phyloP scores from a whole-genome alignment of 2,329 filamentous ascomycete species.

The Diaporthe sp. region DNA sequence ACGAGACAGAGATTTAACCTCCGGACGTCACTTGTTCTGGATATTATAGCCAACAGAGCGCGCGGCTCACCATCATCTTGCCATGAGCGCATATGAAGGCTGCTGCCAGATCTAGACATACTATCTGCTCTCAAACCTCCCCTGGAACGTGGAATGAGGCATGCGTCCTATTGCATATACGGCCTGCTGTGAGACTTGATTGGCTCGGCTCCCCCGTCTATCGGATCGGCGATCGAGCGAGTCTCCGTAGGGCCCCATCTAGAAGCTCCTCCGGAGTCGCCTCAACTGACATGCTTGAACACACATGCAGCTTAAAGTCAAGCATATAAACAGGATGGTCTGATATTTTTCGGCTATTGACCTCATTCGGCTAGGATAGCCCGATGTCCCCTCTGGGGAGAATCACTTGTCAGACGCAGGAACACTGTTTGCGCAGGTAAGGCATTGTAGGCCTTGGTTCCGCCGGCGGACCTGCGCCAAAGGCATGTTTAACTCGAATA shows the following conservation, averaged over 20 bases:
- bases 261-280: neutral
- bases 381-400: neutral
- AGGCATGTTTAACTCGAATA: neutral
- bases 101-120: neutral
- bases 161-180: neutral
- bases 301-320: neutral
- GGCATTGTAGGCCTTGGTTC: neutral
- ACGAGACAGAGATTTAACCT: neutral
- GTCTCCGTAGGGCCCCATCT: neutral
- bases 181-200: neutral
- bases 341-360: rapidly evolving
- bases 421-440: neutral
- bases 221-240: neutral
- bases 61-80: neutral
- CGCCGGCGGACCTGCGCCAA: neutral
- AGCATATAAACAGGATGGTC: neutral
- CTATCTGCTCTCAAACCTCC: neutral
- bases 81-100: too few species aligned
- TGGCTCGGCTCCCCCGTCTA: neutral
- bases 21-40: too few species aligned
- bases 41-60: neutral
- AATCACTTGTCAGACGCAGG: neutral
- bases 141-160: neutral
- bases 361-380: neutral
- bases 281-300: neutral